phyloP scores from a whole-genome alignment of 345 rosid genomes.

The Reutealis trisperma region DNA sequence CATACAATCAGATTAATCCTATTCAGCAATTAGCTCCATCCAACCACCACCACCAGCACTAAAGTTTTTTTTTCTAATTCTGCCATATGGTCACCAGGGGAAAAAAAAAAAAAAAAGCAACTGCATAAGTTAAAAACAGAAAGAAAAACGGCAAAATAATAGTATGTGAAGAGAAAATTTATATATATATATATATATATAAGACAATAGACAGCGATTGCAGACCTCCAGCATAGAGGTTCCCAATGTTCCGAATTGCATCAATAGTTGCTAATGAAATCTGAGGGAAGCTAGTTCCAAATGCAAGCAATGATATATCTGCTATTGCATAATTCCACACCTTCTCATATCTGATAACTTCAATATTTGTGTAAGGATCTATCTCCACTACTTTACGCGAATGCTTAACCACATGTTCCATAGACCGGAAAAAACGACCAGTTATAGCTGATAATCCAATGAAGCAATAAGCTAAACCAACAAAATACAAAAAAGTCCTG shows the following conservation, averaged over 20 bases:
- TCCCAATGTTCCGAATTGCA: slow-evolving; percentile 73
- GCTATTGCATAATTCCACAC: slow-evolving; percentile 94
- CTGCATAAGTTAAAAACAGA: neutral
- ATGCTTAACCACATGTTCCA: slow-evolving; percentile 94
- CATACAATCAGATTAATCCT: no score
- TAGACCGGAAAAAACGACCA: slow-evolving; percentile 73
- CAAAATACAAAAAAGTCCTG: slow-evolving; percentile 55
- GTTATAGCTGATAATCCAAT: slow-evolving; percentile 86
- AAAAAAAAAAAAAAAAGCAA: neutral
- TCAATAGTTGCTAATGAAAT: slow-evolving; percentile 90
- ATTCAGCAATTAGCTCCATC: no score
- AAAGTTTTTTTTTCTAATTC: no score
- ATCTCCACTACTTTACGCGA: slow-evolving; percentile 65
- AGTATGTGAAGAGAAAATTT: neutral
- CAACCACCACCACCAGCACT: no score
- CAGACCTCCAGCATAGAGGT: slow-evolving; percentile 81
- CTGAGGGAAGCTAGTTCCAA: slow-evolving; percentile 97
- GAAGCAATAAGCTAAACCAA: slow-evolving; percentile 85
- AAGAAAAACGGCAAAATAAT: neutral
- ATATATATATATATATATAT: no score
- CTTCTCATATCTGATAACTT: slow-evolving; percentile 58
- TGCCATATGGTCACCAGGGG: neutral
- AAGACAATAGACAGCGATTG: slow-evolving; percentile 10
- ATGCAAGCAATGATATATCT: slow-evolving; percentile 81
- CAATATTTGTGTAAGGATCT: slow-evolving; percentile 58